Conservation (phyloP, 768 basidiomycete species). For the Porpolomopsis calyptriformis region DNA sequence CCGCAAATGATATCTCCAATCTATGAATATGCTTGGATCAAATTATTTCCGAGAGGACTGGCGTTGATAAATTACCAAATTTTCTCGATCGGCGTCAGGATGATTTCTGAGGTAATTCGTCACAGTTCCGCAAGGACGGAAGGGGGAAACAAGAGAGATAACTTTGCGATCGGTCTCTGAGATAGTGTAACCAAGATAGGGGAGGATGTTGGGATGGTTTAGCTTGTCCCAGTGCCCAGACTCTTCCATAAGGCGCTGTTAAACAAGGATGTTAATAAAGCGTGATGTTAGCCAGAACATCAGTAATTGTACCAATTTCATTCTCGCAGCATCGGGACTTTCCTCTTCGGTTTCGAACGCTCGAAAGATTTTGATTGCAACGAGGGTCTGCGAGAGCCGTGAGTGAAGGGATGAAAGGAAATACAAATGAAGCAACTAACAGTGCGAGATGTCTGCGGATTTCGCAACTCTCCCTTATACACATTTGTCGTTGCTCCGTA, state of each 20-base stretch:
- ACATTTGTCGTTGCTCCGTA: neutral
- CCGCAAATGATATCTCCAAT: slow-evolving; percentile 2
- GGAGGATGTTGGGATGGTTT: slow-evolving; percentile 2
- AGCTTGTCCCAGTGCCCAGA: slow-evolving; percentile 2
- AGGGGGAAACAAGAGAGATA: slow-evolving; percentile 3
- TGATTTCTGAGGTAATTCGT: neutral
- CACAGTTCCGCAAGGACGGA: slow-evolving; percentile 1
- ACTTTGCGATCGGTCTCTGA: neutral
- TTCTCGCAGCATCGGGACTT: neutral
- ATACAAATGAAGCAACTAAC: neutral
- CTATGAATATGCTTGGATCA: neutral
- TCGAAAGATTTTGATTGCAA: slow-evolving; percentile 2
- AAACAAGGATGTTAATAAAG: neutral
- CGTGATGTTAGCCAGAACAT: neutral
- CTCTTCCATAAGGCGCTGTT: slow-evolving; percentile 5
- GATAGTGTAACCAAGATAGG: slow-evolving; percentile 2
- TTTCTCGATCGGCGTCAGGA: neutral
- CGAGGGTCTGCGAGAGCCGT: neutral
- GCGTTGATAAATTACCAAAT: neutral
- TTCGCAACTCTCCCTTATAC: neutral
- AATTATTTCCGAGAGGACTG: neutral
- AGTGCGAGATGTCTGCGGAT: neutral
- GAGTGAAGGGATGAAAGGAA: neutral
- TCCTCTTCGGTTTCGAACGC: neutral
- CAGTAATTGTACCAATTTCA: neutral